Conservation (phyloP, 352 stramenopile genomes). For the Pseudoperonospora humuli region DNA sequence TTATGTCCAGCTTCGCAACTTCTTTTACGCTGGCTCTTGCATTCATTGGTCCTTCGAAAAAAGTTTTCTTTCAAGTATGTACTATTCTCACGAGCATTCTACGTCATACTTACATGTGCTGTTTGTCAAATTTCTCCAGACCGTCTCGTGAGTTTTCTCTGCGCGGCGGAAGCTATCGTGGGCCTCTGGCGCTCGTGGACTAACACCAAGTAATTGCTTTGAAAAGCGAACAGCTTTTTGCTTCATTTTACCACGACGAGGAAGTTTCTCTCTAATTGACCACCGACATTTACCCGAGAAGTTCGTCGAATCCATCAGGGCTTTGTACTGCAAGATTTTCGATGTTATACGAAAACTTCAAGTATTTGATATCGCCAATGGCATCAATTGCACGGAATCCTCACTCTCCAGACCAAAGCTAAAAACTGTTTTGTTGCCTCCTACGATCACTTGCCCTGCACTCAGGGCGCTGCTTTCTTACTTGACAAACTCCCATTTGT, state of each 20-base stretch:
- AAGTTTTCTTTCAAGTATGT: slow-evolving; percentile 54
- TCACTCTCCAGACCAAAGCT: slow-evolving; percentile 8
- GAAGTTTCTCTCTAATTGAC: no score
- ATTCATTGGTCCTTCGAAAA: slow-evolving; percentile 76
- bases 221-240: not conserved
- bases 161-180: slow-evolving; percentile 52
- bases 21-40: slow-evolving; percentile 72
- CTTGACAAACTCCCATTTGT: slow-evolving; percentile 96
- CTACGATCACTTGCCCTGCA: slow-evolving; percentile 1
- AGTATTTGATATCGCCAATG: no score
- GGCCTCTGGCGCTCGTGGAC: slow-evolving; percentile 72
- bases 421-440: slow-evolving; percentile 5
- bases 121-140: slow-evolving; percentile 23
- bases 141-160: slow-evolving; percentile 61
- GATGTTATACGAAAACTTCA: not conserved
- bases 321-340: not conserved
- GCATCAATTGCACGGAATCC: no score
- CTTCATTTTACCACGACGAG: not conserved
- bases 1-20: slow-evolving; percentile 72
- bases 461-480: slow-evolving; percentile 20
- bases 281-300: no score
- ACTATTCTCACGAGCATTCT: no score
- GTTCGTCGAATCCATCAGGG: not conserved
- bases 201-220: slow-evolving; percentile 27
- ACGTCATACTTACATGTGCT: not conserved